phyloP scores from a whole-genome alignment of 2,329 filamentous ascomycete species.

The Aspergillus sp. region DNA sequence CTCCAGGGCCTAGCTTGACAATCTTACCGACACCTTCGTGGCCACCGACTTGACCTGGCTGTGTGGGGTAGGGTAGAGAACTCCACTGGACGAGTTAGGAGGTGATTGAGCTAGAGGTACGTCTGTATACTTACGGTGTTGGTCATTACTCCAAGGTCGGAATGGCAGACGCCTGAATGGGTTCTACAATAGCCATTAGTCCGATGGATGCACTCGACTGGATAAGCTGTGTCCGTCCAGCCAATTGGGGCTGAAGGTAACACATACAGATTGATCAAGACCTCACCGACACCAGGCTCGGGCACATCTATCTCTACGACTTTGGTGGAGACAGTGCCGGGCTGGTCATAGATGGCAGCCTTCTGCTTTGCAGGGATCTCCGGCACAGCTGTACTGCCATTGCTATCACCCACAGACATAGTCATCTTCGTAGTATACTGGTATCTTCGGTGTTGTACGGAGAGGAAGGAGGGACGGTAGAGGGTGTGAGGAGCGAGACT shows the following conservation, averaged over 20 bases:
- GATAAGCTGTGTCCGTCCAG: not conserved
- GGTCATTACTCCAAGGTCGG: conserved; percentile 60
- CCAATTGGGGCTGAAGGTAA: not conserved
- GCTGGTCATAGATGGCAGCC: conserved; percentile 65
- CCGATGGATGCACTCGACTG: not conserved
- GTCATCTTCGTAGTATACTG: conserved; percentile 30
- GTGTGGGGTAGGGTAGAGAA: conserved; percentile 60
- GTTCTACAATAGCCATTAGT: conserved; percentile 43
- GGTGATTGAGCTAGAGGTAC: not conserved
- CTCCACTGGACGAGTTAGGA: conserved; percentile 48
- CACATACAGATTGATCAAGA: conserved; percentile 62
- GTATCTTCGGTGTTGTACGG: not conserved
- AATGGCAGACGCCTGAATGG: conserved; percentile 67
- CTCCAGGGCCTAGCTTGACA: conserved; percentile 65
- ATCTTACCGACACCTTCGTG: conserved; percentile 69
- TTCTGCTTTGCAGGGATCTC: conserved; percentile 63
- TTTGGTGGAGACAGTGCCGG: conserved; percentile 66
- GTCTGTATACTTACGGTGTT: conserved; percentile 35
- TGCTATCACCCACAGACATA: not conserved
- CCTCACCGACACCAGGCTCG: conserved; percentile 64
- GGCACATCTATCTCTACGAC: conserved; percentile 65
- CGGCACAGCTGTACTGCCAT: conserved; percentile 18
- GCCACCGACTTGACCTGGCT: conserved; percentile 65
- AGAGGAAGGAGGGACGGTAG: not conserved
- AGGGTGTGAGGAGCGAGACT: not conserved